Conservation (phyloP, 2,329 filamentous ascomycete species). For the Fusarium sp. region DNA sequence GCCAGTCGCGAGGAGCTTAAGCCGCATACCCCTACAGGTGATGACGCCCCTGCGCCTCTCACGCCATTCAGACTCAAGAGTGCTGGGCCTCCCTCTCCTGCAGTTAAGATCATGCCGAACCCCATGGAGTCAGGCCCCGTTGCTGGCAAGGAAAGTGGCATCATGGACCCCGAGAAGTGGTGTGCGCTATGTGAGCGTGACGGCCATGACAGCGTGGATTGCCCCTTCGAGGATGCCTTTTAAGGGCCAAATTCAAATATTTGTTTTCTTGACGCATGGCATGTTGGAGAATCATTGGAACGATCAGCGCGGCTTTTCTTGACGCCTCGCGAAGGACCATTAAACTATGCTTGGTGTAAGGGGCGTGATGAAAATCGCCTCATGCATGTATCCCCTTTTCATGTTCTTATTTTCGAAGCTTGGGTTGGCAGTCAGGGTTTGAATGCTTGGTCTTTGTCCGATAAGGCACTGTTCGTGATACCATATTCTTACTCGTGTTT, state of each 20-base stretch:
- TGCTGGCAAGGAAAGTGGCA: conserved; percentile 79
- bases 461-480: conserved; percentile 47
- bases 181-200: conserved; percentile 96
- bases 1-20: conserved; percentile 48
- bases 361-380: conserved; percentile 42
- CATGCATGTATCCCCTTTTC: conserved; percentile 27
- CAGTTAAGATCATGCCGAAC: conserved; percentile 64
- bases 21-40: conserved; percentile 53
- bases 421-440: conserved; percentile 26
- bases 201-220: conserved; percentile 95
- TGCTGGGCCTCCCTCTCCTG: conserved; percentile 46
- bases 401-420: conserved; percentile 20
- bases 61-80: conserved; percentile 60
- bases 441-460: conserved; percentile 39
- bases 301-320: conserved; percentile 28
- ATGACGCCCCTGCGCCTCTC: conserved; percentile 63
- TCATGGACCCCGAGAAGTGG: conserved; percentile 89
- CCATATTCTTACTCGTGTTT: conserved; percentile 42
- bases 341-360: conserved; percentile 35
- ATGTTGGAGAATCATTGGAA: conserved; percentile 16
- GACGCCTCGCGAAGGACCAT: conserved; percentile 11
- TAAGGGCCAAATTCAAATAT: conserved; percentile 44
- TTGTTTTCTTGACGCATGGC: conserved; percentile 13
- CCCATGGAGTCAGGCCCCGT: conserved; percentile 72
- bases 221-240: conserved; percentile 86